Base-by-base conservation (phyloP, 208 protist genomes). In the Acanthamoeba castellanii region DNA sequence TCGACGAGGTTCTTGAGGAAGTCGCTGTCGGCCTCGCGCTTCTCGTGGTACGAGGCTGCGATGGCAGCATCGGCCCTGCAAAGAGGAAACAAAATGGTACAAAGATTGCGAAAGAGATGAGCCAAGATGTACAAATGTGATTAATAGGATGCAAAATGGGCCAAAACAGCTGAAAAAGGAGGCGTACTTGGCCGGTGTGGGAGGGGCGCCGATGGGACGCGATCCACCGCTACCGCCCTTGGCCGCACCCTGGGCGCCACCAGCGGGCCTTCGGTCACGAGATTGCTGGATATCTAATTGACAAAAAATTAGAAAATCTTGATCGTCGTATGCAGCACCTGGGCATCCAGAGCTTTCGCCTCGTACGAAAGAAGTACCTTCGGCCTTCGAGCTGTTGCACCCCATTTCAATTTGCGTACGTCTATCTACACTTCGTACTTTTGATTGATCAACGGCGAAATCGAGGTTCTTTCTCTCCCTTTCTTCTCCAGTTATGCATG, bases 1-100 rank as follows among this genome's bases (percentile, higher is more conserved):
- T 85, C 76, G 57, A 85, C 76, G 42, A 85, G 76, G 45, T 85
- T 85, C 76, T 85, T 85, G 45, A 85, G 76, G 76, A 85, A 85
- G 76, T 85, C 76, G 42, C 76, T 85, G 76, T 85, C 76, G 5
- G 76, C 76, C 76, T 85, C 76, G 45, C 76, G 76, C 45, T 50
- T 85, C 47, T 85, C 76, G 47, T 85, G 76, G n/a, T 85, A 85
- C 27, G 76, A 85, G 59, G 76, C 76, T 9, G 76, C 76, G 11
- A 85, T 85, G 45, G 76, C 76, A 6, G 76, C 76, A 9, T 85
- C 76, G 13, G 76, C 45, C 76, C 76, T 85, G 47, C 45, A 34
- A 13, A 11, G 57, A 42, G 0, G 14, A 85, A 32, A 8, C 3
- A n/a, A n/a, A n/a, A n/a, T n/a, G n/a, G n/a, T n/a, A n/a, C n/a